Evolutionary conservation across 352 stramenopile genomes (phyloP), one percentile per base, ranked within the genome.

Genomic region (Albugo candida): DNA sequence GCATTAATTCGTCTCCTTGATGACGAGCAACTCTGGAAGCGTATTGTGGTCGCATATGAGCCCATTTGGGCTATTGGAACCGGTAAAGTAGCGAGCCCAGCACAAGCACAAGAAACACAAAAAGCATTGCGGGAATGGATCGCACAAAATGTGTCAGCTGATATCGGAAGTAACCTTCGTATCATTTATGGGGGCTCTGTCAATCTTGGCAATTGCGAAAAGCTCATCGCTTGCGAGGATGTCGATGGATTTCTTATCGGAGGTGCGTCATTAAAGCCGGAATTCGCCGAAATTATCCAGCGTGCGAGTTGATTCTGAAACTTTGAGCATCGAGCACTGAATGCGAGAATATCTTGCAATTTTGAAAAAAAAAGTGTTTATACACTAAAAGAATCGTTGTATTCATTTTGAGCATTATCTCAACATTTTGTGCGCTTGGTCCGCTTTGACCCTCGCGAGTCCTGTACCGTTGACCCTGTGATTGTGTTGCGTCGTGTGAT

Each of bases 51-150:
- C 59, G 94, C 92, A 16, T 97, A 98, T 60, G 87, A 97, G 63
- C 93, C 93, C 13, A 94, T 98, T 53, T 98, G 93, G 93, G 93
- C 93, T 27, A 98, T 98, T 62, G 93, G 92, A 59, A 98, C 94
- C 46, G 94, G 94, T 11, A 74, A 97, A 35, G 94, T 94, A n/a
- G 93, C 92, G 41, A 96, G 88, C 24, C 86, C 92, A 3, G 88
- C 92, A 55, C 93, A 97, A 65, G 93, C 93, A 1, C 92, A 98
- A 67, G 78, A 83, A 16, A 68, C 81, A 1, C 85, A 96, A 66
- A 76, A 93, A 56, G 84, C 87, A 49, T 53, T 87, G 20, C 64
- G 84, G 18, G 53, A 71, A 17, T 95, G 72, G 67, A 66, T 96
- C 48, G 60, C 65, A 1, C 38, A 31, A 20, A 75, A 81, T 14